Percentiles rank a stretch among this genome's conserved stretches.
phyloP scores from a whole-genome alignment of 2,329 filamentous ascomycete species.

The Fusarium marasasianum region DNA sequence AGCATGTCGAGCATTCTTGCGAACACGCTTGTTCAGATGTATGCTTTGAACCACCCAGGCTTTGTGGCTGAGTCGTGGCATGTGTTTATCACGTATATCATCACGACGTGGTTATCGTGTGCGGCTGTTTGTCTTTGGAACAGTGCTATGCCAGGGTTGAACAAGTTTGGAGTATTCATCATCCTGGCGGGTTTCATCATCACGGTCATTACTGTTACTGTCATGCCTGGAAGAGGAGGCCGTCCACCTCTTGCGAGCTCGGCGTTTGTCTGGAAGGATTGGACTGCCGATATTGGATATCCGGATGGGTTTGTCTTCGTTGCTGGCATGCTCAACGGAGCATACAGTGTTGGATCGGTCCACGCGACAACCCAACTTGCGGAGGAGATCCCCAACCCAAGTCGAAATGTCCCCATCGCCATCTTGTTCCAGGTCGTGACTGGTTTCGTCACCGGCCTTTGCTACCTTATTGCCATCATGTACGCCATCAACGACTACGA shows the following conservation, averaged over 20 bases:
- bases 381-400: constrained; percentile 68
- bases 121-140: constrained; percentile 63
- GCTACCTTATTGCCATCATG: constrained; percentile 63
- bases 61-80: constrained; percentile 53
- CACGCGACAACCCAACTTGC: constrained; percentile 73
- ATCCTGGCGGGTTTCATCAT: constrained; percentile 64
- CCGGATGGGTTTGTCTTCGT: constrained; percentile 54
- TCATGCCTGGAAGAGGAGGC: constrained; percentile 56
- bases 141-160: constrained; percentile 60
- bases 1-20: constrained; percentile 54
- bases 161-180: constrained; percentile 61
- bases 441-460: constrained; percentile 62
- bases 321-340: constrained; percentile 66
- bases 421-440: constrained; percentile 61
- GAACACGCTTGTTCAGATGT: constrained; percentile 56
- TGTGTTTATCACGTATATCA: constrained; percentile 54
- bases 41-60: constrained; percentile 51
- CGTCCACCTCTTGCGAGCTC: constrained; percentile 44
- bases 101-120: constrained; percentile 53
- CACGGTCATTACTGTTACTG: constrained; percentile 63
- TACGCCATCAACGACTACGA: constrained; percentile 68
- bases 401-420: constrained; percentile 62
- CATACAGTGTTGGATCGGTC: constrained; percentile 72
- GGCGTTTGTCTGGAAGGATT: constrained; percentile 53
- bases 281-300: constrained; percentile 53